Evolutionary conservation across 106 monocot species (phyloP).

Genomic region (Platanthera zijinensis): DNA sequence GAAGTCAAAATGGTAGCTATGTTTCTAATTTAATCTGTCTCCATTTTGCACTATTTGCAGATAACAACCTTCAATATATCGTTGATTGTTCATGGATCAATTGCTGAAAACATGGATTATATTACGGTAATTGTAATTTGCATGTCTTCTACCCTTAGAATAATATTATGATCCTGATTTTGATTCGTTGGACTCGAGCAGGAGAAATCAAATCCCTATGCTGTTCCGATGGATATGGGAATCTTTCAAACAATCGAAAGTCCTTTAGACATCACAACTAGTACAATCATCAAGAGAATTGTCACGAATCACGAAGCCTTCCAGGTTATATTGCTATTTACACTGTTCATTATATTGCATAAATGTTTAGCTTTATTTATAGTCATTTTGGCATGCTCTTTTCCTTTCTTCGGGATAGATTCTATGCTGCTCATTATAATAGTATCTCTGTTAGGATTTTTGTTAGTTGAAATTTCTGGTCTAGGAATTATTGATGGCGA

Average conservation of each 20-base stretch:
- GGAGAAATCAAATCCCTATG: conserved; percentile 25
- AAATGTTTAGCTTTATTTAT: background rate
- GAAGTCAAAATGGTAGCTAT: background rate
- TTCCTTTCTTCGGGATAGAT: background rate
- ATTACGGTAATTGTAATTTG: conserved; percentile 9
- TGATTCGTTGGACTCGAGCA: background rate
- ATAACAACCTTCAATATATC: conserved; percentile 30
- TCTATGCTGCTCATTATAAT: background rate
- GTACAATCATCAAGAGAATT: conserved; percentile 34
- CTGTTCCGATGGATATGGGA: conserved; percentile 30
- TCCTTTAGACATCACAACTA: conserved; percentile 34
- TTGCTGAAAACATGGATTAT: conserved; percentile 21
- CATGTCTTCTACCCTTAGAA: background rate
- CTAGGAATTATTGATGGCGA: no score
- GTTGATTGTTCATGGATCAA: conserved; percentile 26
- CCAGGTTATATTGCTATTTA: conserved; percentile 18
- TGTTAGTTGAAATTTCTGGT: background rate
- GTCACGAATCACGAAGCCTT: conserved; percentile 35
- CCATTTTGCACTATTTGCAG: conserved; percentile 9
- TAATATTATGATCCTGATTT: background rate
- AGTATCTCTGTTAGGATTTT: background rate
- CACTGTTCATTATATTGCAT: background rate
- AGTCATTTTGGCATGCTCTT: background rate
- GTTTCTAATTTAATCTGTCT: background rate
- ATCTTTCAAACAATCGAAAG: conserved; percentile 25